Evolutionary conservation across 352 stramenopile genomes (phyloP), one percentile per base, ranked within the genome.

Genomic region (Halophytophthora batemanensis): DNA sequence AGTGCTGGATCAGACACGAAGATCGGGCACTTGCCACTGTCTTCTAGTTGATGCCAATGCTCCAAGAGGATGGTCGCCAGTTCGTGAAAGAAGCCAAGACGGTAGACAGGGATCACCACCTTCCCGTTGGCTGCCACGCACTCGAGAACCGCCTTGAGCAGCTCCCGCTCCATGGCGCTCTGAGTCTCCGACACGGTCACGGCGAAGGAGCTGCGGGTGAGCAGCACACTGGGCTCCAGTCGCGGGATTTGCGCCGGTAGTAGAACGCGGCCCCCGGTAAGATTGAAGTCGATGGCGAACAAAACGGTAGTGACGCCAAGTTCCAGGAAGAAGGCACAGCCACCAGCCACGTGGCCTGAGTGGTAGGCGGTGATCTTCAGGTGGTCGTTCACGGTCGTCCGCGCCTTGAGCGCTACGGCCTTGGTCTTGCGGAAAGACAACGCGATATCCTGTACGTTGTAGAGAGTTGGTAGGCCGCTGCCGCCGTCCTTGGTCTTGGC

Each of bases 101-200:
- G 71, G 47, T 90, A 84, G 10, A 95, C 66, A 0, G 85, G 85
- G 22, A 95, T 84, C 18, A 95, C 74, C 14, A 95, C 85, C 74
- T 95, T 95, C 25, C 85, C 85, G 12, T 75, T 68, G 2, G 79
- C 69, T n/a, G 56, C 59, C 37, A 95, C 64, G 40, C 81, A 89
- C 56, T 95, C 85, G 34, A 87, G 54, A 40, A 95, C 63, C 15
- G 85, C 82, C 21, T 86, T 86, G 45, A 88, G 70, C 2, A 95
- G 69, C 34, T 95, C 85, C 13, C 80, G 77, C 42, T 93, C 85
- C 70, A 95, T 92, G 2, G 70, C 64, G 7, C 67, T 90, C 31
- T 77, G 71, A 3, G 85, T 95, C 55, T 95, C 85, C 2, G 85
- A 95, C 2, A 95, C 82, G 0, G 80, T 86, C 17, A 93, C 82